These are phyloP conservation scores for Diaporthe aspalathi DNA, from an alignment of 2,329 filamentous ascomycete species.

Conservation along the genomic window DNA sequence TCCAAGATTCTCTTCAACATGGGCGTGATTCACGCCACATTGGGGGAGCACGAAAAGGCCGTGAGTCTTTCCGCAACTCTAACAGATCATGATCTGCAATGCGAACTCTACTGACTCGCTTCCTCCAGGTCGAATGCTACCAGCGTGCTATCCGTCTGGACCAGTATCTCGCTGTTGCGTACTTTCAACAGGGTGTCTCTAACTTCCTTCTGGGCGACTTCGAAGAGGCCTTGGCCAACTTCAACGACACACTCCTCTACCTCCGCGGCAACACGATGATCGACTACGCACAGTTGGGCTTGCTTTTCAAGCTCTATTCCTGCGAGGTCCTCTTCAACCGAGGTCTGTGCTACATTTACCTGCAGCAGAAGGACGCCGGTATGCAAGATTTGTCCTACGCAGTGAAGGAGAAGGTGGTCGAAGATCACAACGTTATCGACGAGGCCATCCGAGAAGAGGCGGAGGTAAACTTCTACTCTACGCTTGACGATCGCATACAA, in stretches of 20 bases:
- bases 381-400: constrained; percentile 92
- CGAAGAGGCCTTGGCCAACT: constrained; percentile 96
- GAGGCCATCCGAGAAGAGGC: constrained; percentile 94
- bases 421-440: constrained; percentile 97
- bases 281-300: constrained; percentile 94
- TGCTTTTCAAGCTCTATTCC: constrained; percentile 96
- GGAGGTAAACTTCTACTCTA: constrained; percentile 69
- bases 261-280: constrained; percentile 96
- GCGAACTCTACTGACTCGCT: constrained; percentile 39
- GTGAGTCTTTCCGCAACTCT: constrained; percentile 64
- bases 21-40: constrained; percentile 95
- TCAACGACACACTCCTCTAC: constrained; percentile 97
- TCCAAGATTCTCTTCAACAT: constrained; percentile 99
- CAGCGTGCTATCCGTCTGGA: constrained; percentile 91
- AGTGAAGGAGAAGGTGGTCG: constrained; percentile 94
- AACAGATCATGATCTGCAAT: constrained; percentile 9
- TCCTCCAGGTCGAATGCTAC: constrained; percentile 87
- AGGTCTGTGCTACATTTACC: constrained; percentile 95
- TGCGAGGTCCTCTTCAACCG: constrained; percentile 98
- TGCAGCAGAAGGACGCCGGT: constrained; percentile 90
- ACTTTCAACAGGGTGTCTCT: constrained; percentile 98
- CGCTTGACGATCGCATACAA: background rate
- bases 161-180: constrained; percentile 95
- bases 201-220: constrained; percentile 98
- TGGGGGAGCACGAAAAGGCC: constrained; percentile 95